phyloP scores from a whole-genome alignment of 108 stramenopile genomes.

The Schizochytrium sp. region DNA sequence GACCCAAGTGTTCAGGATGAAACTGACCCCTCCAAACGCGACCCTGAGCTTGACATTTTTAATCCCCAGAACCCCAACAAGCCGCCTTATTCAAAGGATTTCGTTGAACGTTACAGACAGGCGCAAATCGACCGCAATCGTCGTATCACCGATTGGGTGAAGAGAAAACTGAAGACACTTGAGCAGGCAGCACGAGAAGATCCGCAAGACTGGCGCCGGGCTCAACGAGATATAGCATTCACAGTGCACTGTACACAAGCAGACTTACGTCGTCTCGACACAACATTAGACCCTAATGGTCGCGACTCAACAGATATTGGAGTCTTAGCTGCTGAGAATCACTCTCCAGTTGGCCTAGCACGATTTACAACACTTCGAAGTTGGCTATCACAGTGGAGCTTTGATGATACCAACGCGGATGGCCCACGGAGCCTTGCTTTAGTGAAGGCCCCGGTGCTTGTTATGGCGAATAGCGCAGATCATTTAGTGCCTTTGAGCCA shows the following conservation, averaged over 20 bases:
- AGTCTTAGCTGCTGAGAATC: conserved; percentile 50
- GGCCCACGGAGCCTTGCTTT: not conserved
- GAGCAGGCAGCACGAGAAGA: not conserved
- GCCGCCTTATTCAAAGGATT: conserved; percentile 29
- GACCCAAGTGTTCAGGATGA: conserved; percentile 42
- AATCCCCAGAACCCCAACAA: conserved; percentile 17
- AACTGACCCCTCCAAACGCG: conserved; percentile 52
- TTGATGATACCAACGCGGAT: conserved; percentile 50
- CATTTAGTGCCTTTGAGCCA: conserved; percentile 15
- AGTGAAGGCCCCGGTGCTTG: conserved; percentile 10
- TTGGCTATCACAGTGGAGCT: conserved; percentile 61
- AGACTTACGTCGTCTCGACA: conserved; percentile 48
- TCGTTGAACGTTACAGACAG: not conserved
- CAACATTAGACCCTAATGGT: conserved; percentile 19
- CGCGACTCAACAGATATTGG: conserved; percentile 11
- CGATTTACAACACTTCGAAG: conserved; percentile 35
- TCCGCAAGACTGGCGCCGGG: conserved; percentile 30
- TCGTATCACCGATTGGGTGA: conserved; percentile 44
- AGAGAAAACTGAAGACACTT: not conserved
- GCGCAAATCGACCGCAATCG: conserved; percentile 52
- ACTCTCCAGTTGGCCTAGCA: conserved; percentile 51
- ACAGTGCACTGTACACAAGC: conserved; percentile 37
- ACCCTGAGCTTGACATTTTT: conserved; percentile 52
- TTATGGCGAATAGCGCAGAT: conserved; percentile 36
- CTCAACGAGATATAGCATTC: not conserved